These are phyloP conservation scores for Gossypium davidsonii DNA, from an alignment of 441 rosid genomes.

Conservation along the genomic window DNA sequence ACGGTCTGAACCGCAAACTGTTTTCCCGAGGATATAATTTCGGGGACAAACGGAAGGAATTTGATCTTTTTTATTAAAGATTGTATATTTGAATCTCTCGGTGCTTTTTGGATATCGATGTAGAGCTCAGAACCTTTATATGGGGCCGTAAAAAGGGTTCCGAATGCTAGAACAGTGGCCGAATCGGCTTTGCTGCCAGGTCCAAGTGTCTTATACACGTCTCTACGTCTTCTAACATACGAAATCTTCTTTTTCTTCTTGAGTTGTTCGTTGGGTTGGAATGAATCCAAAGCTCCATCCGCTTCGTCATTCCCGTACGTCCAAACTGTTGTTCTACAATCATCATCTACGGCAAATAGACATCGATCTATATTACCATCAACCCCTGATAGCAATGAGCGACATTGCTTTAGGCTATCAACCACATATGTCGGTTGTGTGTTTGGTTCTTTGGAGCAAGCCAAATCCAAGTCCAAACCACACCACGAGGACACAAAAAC, in stretches of 20 bases:
- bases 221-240: constrained; percentile 54
- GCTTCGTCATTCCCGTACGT: constrained; percentile 46
- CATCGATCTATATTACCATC: constrained; percentile 55
- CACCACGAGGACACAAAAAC: constrained; percentile 65
- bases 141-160: constrained; percentile 76
- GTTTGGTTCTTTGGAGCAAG: constrained; percentile 36
- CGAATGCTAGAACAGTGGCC: constrained; percentile 66
- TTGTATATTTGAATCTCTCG: constrained; percentile 39
- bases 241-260: constrained; percentile 64
- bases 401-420: constrained; percentile 59
- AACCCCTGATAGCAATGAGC: constrained; percentile 50
- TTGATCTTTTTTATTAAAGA: constrained; percentile 51
- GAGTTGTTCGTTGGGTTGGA: constrained; percentile 79
- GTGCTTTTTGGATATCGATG: constrained; percentile 47
- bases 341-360: constrained; percentile 61
- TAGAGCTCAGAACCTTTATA: constrained; percentile 68
- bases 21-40: constrained; percentile 57
- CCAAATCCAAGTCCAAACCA: constrained; percentile 38
- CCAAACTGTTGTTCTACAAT: constrained; percentile 86
- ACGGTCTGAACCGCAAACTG: constrained; percentile 45
- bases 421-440: constrained; percentile 22
- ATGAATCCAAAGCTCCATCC: constrained; percentile 55
- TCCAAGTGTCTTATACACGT: constrained; percentile 61
- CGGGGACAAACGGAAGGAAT: constrained; percentile 71
- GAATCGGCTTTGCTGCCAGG: constrained; percentile 59